Evolutionary conservation across 768 basidiomycete genomes (phyloP), one percentile per base, ranked within the genome.

Genomic region (Trametes cinnabarina): DNA sequence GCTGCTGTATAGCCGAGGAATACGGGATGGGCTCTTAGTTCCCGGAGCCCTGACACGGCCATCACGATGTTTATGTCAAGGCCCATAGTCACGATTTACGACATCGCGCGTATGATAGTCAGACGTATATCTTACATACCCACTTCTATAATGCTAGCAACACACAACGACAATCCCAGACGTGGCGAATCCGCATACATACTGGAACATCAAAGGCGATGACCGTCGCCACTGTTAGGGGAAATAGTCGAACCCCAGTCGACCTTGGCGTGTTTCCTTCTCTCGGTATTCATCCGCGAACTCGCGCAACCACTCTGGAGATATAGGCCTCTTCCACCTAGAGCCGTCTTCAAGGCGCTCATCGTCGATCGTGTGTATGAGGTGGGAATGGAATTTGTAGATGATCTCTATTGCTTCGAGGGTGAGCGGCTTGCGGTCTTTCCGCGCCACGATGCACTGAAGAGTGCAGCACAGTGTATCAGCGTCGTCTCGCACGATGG

Each of bases 401-500:
- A 63, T 41, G 17, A 59, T 61, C 52, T 68, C 65, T 17, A 63
- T 56, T 9, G 65, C 60, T 53, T 68, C 61, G 17, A 57, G 58
- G 17, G 66, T 68, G 47, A 66, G 57, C 14, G 55, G 66, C 42
- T 62, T 44, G 40, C 54, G 49, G 47, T 68, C 66, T 11, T 50
- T 51, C 19, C 65, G 61, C 14, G 58, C 53, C 23, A 67, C 41
- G 23, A 63, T 57, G 55, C 65, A 63, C 66, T 66, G 59, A 15
- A 42, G 20, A n/a, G 41, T 20, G 19, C 22, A 20, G 41, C 6
- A 1, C 9, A 2, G 28, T 5, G 23, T 22, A 15, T n/a, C 14
- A n/a, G n/a, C 5, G n/a, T n/a, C n/a, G n/a, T n/a, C n/a, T n/a
- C n/a, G n/a, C n/a, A n/a, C n/a, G n/a, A n/a, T n/a, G n/a, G n/a